Evolutionary conservation across 495 filamentous ascomycete genomes (phyloP).

Genomic region (Elaphomyces granulatus): DNA sequence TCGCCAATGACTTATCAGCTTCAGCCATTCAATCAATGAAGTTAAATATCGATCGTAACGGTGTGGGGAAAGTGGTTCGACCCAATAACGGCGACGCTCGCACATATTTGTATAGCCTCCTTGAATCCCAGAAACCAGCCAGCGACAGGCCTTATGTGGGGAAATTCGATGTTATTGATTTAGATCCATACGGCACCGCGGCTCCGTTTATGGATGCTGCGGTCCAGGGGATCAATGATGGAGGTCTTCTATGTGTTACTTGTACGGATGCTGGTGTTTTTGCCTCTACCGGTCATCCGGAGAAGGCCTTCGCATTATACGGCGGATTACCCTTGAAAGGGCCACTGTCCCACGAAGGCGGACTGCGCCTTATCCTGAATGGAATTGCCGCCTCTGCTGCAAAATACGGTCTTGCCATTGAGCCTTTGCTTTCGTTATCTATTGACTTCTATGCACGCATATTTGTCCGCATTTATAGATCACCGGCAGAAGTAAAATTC

Average conservation of each 20-base stretch:
- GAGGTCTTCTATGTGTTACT: conserved; percentile 84
- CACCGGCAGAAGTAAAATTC: conserved; percentile 75
- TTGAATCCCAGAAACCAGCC: conserved; percentile 13
- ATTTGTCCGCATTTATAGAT: conserved; percentile 70
- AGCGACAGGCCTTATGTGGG: conserved; percentile 5
- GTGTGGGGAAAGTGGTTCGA: conserved; percentile 50
- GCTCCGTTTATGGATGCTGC: conserved; percentile 84
- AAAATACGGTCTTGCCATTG: conserved; percentile 78
- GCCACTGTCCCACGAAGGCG: conserved; percentile 72
- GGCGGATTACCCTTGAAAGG: conserved; percentile 80
- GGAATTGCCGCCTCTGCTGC: conserved; percentile 62
- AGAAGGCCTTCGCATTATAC: conserved; percentile 86
- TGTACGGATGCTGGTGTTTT: conserved; percentile 93
- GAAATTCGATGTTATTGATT: conserved; percentile 82
- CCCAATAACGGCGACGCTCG: conserved; percentile 67
- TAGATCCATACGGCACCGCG: conserved; percentile 92
- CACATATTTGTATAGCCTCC: conserved; percentile 69
- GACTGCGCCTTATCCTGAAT: conserved; percentile 72
- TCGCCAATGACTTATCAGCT: conserved; percentile 75
- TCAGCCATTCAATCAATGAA: conserved; percentile 69
- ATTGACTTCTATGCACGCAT: conserved; percentile 93
- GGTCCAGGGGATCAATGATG: conserved; percentile 67
- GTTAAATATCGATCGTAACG: conserved; percentile 71
- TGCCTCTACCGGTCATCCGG: conserved; percentile 81
- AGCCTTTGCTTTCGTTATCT: conserved; percentile 80